phyloP scores from a whole-genome alignment of 768 basidiomycete species.

The Hebeloma cylindrosporum region DNA sequence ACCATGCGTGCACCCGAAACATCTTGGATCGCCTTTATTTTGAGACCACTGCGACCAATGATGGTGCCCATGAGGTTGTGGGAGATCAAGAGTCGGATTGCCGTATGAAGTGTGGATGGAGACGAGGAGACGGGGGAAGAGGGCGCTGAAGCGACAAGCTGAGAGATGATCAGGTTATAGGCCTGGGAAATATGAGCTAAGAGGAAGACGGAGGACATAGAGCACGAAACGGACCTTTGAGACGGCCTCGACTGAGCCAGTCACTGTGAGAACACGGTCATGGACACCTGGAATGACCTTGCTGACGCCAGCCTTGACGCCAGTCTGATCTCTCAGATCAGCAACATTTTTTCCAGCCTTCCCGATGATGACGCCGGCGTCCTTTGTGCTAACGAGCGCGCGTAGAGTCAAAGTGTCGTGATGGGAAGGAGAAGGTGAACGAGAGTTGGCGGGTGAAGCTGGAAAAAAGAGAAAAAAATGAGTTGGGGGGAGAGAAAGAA shows the following conservation, averaged over 20 bases:
- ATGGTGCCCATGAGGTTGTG: slow-evolving; percentile 99
- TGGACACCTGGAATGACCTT: slow-evolving; percentile 98
- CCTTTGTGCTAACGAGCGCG: slow-evolving; percentile 94
- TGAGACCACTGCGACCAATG: slow-evolving; percentile 93
- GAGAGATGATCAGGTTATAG: slow-evolving; percentile 90
- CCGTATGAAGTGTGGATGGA: slow-evolving; percentile 76
- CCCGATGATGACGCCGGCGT: slow-evolving; percentile 96
- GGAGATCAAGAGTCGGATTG: slow-evolving; percentile 95
- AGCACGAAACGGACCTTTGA: slow-evolving; percentile 61
- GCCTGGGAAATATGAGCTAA: slow-evolving; percentile 52
- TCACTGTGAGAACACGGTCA: slow-evolving; percentile 95
- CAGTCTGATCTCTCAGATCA: slow-evolving; percentile 91
- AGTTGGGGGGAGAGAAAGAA: slow-evolving; percentile 12
- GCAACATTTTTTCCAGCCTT: slow-evolving; percentile 98
- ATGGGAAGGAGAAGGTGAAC: slow-evolving; percentile 70
- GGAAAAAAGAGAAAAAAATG: slow-evolving; percentile 24
- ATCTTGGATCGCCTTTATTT: slow-evolving; percentile 99
- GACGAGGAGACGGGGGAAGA: slow-evolving; percentile 68
- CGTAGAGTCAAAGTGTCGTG: slow-evolving; percentile 85
- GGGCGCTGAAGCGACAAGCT: slow-evolving; percentile 82
- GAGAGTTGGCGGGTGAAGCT: slow-evolving; percentile 67
- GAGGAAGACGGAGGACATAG: slow-evolving; percentile 11
- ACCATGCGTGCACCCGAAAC: slow-evolving; percentile 96
- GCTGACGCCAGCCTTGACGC: slow-evolving; percentile 98
- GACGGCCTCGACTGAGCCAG: slow-evolving; percentile 88